Evolutionary conservation across 1,139 yeast genomes (phyloP), one percentile per base, ranked within the genome.

Genomic region (Taphrina populina): DNA sequence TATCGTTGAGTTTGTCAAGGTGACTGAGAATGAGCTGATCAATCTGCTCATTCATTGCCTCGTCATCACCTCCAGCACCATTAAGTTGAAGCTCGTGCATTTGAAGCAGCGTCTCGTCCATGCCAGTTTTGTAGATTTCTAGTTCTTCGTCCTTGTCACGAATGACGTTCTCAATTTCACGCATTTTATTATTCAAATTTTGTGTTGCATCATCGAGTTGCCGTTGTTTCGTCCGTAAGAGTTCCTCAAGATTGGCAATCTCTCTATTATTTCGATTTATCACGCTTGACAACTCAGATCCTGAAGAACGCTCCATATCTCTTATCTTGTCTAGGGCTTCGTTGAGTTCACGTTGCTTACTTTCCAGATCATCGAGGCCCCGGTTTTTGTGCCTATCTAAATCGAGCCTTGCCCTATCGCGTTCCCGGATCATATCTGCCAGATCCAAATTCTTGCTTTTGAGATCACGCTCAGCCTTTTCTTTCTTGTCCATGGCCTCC

Each of bases 321-420:
- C 78, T 79, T 6, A 82, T 76, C 63, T 80, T 79, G 59, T 78
- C 76, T 58, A 80, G 80, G 57, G 83, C 71, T 59, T 82, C 80
- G 60, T 88, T 76, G 43, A 85, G 68, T 64, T 84, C 84, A 1
- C 88, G 73, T 63, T 82, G 82, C 39, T 86, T 73, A 60, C 73
- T 76, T 63, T 84, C 92, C 62, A 82, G 77, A 63, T 83, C 87
- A 62, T 76, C 81, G 59, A 80, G 83, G 62, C 82, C 83, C 29
- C 78, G 73, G 13, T 85, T 90, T 64, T 78, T 81, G 20, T 80
- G 70, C 63, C 88, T 78, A 64, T 88, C 96, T 54, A 87, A 71
- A 59, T 88, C 96, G 62, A 87, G 75, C 66, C 94, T 78, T 0
- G 95, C 95, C 58, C 95, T 77, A 66, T 88, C 96, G 61, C 96